Evolutionary conservation across 768 basidiomycete genomes (phyloP).

Genomic region (Amanita rimosa): DNA sequence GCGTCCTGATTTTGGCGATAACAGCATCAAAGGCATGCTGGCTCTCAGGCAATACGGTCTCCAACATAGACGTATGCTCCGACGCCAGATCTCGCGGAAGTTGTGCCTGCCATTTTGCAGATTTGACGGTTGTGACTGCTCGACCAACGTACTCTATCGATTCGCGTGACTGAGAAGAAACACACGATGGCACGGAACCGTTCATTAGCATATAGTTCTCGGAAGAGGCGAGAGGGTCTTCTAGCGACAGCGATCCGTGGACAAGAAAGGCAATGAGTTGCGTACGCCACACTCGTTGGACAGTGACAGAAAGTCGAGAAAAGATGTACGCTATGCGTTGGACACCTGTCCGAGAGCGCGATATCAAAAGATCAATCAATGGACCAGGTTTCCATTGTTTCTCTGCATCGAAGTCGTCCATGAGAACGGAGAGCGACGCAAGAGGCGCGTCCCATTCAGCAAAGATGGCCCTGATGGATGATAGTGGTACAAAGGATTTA

Average conservation of each 20-base stretch:
- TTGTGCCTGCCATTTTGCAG: conserved; percentile 69
- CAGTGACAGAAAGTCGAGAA: conserved; percentile 56
- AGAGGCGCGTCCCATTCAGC: conserved; percentile 85
- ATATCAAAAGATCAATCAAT: conserved; percentile 68
- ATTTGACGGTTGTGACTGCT: conserved; percentile 75
- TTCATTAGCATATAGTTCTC: conserved; percentile 45
- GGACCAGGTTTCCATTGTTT: conserved; percentile 62
- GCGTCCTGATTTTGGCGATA: conserved; percentile 63
- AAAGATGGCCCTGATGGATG: conserved; percentile 74
- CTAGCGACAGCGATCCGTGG: conserved; percentile 57
- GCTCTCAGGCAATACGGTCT: conserved; percentile 62
- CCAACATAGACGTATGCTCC: conserved; percentile 55
- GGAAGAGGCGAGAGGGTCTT: conserved; percentile 55
- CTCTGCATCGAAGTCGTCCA: conserved; percentile 48
- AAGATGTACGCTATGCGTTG: conserved; percentile 66
- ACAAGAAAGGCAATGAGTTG: conserved; percentile 78
- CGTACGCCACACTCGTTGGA: conserved; percentile 74
- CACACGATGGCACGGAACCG: conserved; percentile 64
- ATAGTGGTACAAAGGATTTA: conserved; percentile 77
- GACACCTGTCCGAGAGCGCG: conserved; percentile 68
- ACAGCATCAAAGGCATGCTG: conserved; percentile 66
- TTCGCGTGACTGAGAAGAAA: conserved; percentile 60
- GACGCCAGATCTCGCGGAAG: conserved; percentile 57
- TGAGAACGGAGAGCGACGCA: conserved; percentile 52
- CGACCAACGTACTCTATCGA: conserved; percentile 84